Conservation (phyloP, 164 flowering plant species). For the Aristolochia fimbriata region DNA sequence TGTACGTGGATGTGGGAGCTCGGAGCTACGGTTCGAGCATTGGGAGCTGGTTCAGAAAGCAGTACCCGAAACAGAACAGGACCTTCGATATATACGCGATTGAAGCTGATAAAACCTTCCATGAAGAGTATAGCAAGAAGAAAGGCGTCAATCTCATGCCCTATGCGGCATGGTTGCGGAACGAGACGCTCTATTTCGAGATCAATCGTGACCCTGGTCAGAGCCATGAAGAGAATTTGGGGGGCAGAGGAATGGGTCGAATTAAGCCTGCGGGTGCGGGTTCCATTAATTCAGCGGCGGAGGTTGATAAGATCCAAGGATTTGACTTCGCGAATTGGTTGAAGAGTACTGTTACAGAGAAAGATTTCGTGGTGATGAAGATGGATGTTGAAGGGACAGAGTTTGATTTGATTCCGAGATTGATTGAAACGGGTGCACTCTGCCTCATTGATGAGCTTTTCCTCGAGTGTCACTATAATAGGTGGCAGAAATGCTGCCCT, state of each 20-base stretch:
- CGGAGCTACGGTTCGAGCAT: slow-evolving; percentile 94
- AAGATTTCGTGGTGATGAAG: slow-evolving; percentile 93
- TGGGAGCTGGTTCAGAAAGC: slow-evolving; percentile 91
- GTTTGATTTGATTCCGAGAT: slow-evolving; percentile 80
- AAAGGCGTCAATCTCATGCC: slow-evolving; percentile 70
- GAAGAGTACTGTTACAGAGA: slow-evolving; percentile 66
- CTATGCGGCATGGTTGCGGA: slow-evolving; percentile 89
- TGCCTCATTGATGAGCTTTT: slow-evolving; percentile 94
- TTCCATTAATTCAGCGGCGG: slow-evolving; percentile 13
- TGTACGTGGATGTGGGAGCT: slow-evolving; percentile 90
- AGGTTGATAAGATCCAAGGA: slow-evolving; percentile 64
- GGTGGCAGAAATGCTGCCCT: slow-evolving; percentile 97
- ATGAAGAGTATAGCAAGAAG: slow-evolving; percentile 48
- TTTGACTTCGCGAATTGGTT: slow-evolving; percentile 95
- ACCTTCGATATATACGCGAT: slow-evolving; percentile 83
- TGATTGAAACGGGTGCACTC: slow-evolving; percentile 84
- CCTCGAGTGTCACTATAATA: slow-evolving; percentile 92
- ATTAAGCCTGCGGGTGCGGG: slow-evolving; percentile 38
- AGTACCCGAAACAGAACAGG: slow-evolving; percentile 88
- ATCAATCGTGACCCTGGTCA: slow-evolving; percentile 60
- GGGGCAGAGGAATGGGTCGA: slow-evolving; percentile 83
- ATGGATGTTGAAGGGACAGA: slow-evolving; percentile 99
- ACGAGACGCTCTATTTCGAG: slow-evolving; percentile 74
- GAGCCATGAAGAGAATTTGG: slow-evolving; percentile 23
- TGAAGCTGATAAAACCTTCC: slow-evolving; percentile 80